phyloP scores from a whole-genome alignment of 805 yeast genomes.

The Wickerhamomyces bisporus region DNA sequence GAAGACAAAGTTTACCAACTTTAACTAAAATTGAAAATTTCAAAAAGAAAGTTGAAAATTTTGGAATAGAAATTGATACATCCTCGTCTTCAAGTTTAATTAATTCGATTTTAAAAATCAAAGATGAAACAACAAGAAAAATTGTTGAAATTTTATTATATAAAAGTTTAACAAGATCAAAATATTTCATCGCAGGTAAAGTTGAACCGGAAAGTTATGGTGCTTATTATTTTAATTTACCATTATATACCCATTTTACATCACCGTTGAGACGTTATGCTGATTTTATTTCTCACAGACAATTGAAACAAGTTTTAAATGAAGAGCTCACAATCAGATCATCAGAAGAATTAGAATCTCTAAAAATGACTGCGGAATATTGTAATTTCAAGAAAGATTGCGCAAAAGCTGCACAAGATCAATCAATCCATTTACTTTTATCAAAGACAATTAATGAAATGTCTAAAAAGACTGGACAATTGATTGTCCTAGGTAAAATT shows the following conservation, averaged over 20 bases:
- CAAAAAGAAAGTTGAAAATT: slow-evolving; percentile 59
- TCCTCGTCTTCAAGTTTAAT: slow-evolving; percentile 67
- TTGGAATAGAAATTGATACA: slow-evolving; percentile 70
- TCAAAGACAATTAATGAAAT: slow-evolving; percentile 80
- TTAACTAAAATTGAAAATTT: slow-evolving; percentile 75
- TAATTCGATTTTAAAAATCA: slow-evolving; percentile 59
- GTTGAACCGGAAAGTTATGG: slow-evolving; percentile 72
- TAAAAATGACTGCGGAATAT: slow-evolving; percentile 82
- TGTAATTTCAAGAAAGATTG: slow-evolving; percentile 96
- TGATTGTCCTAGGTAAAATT: slow-evolving; percentile 80
- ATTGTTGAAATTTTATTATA: slow-evolving; percentile 74
- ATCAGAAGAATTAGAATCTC: slow-evolving; percentile 53
- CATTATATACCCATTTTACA: slow-evolving; percentile 90
- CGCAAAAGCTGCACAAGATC: slow-evolving; percentile 89
- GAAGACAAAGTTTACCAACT: slow-evolving; percentile 85
- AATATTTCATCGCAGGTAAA: slow-evolving; percentile 84
- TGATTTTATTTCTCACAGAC: slow-evolving; percentile 89
- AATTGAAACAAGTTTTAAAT: slow-evolving; percentile 60
- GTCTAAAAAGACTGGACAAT: slow-evolving; percentile 68
- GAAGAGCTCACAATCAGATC: slow-evolving; percentile 30
- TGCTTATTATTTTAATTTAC: slow-evolving; percentile 77
- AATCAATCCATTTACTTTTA: slow-evolving; percentile 80
- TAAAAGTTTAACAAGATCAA: slow-evolving; percentile 82
- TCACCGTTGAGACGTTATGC: slow-evolving; percentile 90
- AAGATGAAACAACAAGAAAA: slow-evolving; percentile 56